Evolutionary conservation across 2,329 filamentous ascomycete genomes (phyloP), one percentile per base, ranked within the genome.

Genomic region (Xylariaceae sp.): DNA sequence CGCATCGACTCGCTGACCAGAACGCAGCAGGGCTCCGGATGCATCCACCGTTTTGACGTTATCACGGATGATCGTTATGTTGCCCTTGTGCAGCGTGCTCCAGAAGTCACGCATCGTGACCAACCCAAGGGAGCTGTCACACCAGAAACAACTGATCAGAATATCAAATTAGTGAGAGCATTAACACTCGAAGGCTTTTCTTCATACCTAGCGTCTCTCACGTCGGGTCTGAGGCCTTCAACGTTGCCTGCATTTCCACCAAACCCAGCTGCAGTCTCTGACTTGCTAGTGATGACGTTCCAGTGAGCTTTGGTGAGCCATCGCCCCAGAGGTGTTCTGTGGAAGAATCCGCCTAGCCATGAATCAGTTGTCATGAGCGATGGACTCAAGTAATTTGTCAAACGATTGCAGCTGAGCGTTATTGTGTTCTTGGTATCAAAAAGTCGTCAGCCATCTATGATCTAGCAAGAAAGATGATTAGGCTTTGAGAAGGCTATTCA

Each of bases 81-180:
- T 29, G 43, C 37, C 49, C 10, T 49, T 51, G 4, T 47, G 13
- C 12, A 59, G 50, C 13, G 51, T 56, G 4, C 12, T 36, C 56
- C 56, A 59, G 32, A 59, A 59, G 22, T 59, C 54, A 8, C 29
- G 30, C 47, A 59, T 43, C 10, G 56, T 59, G 26, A 59, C 46
- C 10, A 59, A 18, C 16, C 56, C 56, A 19, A 59, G 30, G 6
- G 42, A 47, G 30, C 42, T 49, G 18, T 56, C 40, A 37, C 42
- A 47, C 56, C 56, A 59, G 47, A 59, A 59, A 15, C 26, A 49
- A 39, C 42, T 26, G 26, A 4, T 26, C 26, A 26, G 26, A 26
- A 8, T 26, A 26, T 26, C 26, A 26, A 4, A 26, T 26, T 26
- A 26, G 26, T 26, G 26, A 8, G 4, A 26, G 4, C 8, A 5